phyloP scores from a whole-genome alignment of 2,329 filamentous ascomycete genomes.

The Ophiostoma quercus region DNA sequence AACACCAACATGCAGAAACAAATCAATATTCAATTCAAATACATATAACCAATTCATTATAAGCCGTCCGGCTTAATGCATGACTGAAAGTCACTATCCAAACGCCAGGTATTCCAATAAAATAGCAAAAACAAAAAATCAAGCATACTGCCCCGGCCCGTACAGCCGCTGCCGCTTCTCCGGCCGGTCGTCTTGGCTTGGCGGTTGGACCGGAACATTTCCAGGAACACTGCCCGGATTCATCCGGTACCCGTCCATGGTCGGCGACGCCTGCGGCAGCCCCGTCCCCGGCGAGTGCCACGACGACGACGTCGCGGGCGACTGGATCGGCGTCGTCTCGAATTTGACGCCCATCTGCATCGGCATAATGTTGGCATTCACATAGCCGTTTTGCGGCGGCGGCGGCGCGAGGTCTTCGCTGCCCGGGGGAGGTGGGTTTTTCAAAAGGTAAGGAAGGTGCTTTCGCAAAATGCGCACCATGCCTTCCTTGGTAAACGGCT shows the following conservation, averaged over 20 bases:
- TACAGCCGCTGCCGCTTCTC: conserved; percentile 53
- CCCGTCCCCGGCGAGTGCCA: conserved; percentile 46
- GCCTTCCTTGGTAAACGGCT: conserved; percentile 88
- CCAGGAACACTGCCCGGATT: no score
- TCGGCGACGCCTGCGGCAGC: conserved; percentile 44
- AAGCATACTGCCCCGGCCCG: conserved; percentile 32
- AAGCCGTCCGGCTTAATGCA: no score
- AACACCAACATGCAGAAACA: neutral
- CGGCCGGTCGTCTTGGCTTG: conserved; percentile 40
- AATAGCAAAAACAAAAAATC: neutral
- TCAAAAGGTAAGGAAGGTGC: conserved; percentile 78
- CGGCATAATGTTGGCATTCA: conserved; percentile 28
- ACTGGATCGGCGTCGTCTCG: conserved; percentile 52
- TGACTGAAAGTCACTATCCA: neutral
- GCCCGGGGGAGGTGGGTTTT: conserved; percentile 46
- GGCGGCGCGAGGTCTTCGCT: conserved; percentile 35
- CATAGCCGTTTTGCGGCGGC: conserved; percentile 19
- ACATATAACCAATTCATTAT: no score
- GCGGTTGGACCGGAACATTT: no score
- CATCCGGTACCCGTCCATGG: conserved; percentile 37
- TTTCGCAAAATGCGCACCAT: conserved; percentile 83
- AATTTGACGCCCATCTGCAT: conserved; percentile 42
- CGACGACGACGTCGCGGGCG: conserved; percentile 44
- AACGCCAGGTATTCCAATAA: no score
- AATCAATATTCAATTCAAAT: neutral